Conservation (phyloP, 306 rosid genomes). For the Vigna trinervia region DNA sequence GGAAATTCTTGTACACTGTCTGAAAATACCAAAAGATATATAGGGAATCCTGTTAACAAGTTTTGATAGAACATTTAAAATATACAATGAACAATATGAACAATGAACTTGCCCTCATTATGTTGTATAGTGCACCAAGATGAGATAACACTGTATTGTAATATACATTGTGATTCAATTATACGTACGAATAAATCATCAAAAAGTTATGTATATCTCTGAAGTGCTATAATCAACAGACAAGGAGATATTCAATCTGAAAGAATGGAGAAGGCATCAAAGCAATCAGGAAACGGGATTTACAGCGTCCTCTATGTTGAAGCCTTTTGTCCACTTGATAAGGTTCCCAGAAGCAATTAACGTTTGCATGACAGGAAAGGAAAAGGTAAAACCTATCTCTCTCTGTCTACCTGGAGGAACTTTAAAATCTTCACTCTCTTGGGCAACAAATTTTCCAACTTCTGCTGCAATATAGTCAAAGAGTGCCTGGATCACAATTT, state of each 20-base stretch:
- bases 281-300: slow-evolving; percentile 44
- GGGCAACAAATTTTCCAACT: slow-evolving; percentile 79
- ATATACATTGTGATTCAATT: neutral
- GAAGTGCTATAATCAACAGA: slow-evolving; percentile 8
- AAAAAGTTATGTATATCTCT: neutral
- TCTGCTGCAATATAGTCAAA: slow-evolving; percentile 86
- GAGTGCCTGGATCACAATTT: slow-evolving; percentile 71
- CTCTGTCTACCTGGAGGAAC: slow-evolving; percentile 79
- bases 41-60: neutral
- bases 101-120: too few relatives aligned
- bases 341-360: slow-evolving; percentile 88
- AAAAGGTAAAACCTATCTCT: slow-evolving; percentile 97
- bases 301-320: slow-evolving; percentile 76
- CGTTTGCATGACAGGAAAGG: slow-evolving; percentile 88
- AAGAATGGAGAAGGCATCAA: slow-evolving; percentile 41
- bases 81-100: neutral
- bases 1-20: neutral
- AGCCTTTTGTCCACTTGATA: slow-evolving; percentile 97
- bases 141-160: neutral
- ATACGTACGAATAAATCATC: slow-evolving; percentile 13
- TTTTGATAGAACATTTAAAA: neutral
- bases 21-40: too few relatives aligned
- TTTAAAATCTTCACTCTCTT: slow-evolving; percentile 77
- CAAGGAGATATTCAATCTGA: slow-evolving; percentile 23
- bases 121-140: neutral